Evolutionary conservation across 345 rosid species (phyloP), one percentile per base, ranked within the genome.

Genomic region (Citrus glauca): DNA sequence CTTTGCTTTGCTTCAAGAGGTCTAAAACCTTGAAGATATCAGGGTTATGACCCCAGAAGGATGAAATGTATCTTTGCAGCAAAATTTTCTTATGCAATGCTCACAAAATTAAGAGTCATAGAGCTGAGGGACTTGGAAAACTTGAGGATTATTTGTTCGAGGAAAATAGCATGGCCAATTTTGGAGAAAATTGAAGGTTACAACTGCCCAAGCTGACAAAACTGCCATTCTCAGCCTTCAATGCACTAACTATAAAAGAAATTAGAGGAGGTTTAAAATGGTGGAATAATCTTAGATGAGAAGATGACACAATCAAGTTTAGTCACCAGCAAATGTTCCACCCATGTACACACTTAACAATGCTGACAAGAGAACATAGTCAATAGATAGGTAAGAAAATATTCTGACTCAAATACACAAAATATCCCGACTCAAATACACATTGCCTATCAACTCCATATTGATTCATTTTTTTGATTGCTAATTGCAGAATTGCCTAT

Each of bases 111-210:
- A 28, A 85, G 53, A 68, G 80, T 66, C n/a, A 55, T 80, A 69
- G 74, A 85, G 62, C 24, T 78, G 79, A 78, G 80, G 68, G 80
- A 82, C 42, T 64, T 82, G 84, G 4, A 13, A 4, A 78, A 42
- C 27, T 62, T 85, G 50, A 82, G 37, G 75, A 55, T 16, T 30
- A 62, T 85, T 20, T 78, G 81, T 69, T 71, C 75, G 10, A 79
- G 82, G 63, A 62, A 38, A 45, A 62, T 72, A 27, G 65, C 64
- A 13, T 80, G 75, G 82, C 81, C 82, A 0, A 79, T 59, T 69
- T 24, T 80, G 73, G 84, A 68, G 72, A 75, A 27, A 60, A 72
- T 85, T 50, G 84, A 78, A 72, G 85, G 78, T 16, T 75, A 71
- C 77, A 82, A 79, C 78, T 81, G 84, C 25, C 73, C 24, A 65